Evolutionary conservation across 768 basidiomycete species (phyloP), one percentile per base, ranked within the genome.

Genomic region (Suillus subluteus): DNA sequence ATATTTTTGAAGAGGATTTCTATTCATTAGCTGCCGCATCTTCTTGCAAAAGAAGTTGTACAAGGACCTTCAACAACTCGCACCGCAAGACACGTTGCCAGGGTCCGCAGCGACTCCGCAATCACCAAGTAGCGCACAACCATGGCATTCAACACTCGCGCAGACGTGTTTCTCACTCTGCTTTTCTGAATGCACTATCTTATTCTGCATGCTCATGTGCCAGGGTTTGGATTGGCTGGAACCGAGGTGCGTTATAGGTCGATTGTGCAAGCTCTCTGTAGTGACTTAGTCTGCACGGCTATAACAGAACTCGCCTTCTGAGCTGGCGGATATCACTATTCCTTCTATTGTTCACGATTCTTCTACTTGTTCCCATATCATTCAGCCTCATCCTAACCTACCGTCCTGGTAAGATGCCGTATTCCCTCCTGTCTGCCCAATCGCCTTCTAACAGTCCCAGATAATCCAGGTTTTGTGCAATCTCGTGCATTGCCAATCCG

Each of bases 181-280:
- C 70, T 92, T 94, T 74, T 84, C 90, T 1, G 94, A 94, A 77
- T 87, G 88, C 62, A 89, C 88, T 68, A 84, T 86, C 71, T 78
- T 95, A 66, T 94, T 94, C 71, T 68, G 87, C 15, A 80, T 95
- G 65, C 79, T 95, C 6, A 85, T 94, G 76, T 83, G 86, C n/a
- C 93, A 95, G 77, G 90, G 84, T 3, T 62, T 87, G 58, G 79
- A 82, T 48, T 52, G 88, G 1, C 80, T 94, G 44, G 79, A 84
- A 43, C 72, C 87, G 13, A 75, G 77, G 91, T 92, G 58, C 66
- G 88, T 81, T 40, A 56, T 37, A 6, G 26, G 30, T 48, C 40
- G 48, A 32, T 18, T 55, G 65, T 12, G n/a, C 7, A 9, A 55
- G 54, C 56, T 68, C 64, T 44, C n/a, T 46, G n/a, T 48, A 48